Evolutionary conservation across 768 basidiomycete species (phyloP).

Genomic region (Boletales sp.): DNA sequence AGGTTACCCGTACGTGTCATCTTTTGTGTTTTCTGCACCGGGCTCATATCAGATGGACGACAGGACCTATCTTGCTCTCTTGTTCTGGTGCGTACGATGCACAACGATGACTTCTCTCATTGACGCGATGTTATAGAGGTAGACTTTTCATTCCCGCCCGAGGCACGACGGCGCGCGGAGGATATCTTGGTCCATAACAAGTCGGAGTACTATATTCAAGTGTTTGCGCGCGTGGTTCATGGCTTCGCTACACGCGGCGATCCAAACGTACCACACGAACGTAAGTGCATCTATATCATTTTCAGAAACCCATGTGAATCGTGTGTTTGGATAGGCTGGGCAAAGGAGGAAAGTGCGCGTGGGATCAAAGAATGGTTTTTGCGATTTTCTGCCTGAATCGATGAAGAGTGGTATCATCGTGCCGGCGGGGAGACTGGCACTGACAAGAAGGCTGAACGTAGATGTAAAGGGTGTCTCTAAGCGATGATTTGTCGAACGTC

Average conservation of each 20-base stretch:
- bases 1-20: conserved; percentile 38
- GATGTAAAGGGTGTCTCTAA: no score
- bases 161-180: conserved; percentile 50
- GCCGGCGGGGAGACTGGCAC: no score
- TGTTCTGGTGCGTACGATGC: conserved; percentile 17
- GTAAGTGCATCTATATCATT: conserved; percentile 5
- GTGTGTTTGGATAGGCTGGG: conserved; percentile 41
- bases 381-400: neutral
- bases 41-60: neutral
- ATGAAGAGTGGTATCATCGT: no score
- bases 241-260: conserved; percentile 22
- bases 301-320: neutral
- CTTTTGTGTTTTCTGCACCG: no score
- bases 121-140: conserved; percentile 32
- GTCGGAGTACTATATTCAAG: conserved; percentile 49
- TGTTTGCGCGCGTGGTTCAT: conserved; percentile 44
- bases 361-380: conserved; percentile 3
- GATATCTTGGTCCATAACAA: conserved; percentile 50
- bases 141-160: conserved; percentile 47
- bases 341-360: conserved; percentile 51
- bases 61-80: conserved; percentile 21
- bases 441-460: no score
- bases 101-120: neutral
- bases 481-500: no score
- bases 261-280: conserved; percentile 11